phyloP scores from a whole-genome alignment of 306 rosid species.

The Corylus americana region DNA sequence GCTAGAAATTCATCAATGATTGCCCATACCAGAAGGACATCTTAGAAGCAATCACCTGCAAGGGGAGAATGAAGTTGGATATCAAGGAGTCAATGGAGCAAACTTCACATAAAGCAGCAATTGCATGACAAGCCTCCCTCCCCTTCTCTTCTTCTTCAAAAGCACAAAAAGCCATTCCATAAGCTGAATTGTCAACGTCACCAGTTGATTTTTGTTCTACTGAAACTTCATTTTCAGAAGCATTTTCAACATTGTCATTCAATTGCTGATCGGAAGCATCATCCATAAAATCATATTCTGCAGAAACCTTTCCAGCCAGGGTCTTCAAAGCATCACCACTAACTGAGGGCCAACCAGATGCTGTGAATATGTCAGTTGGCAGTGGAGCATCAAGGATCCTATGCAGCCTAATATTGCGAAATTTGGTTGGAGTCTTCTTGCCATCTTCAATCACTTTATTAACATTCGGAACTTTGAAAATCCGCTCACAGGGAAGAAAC shows the following conservation, averaged over 20 bases:
- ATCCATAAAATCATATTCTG: conserved; percentile 64
- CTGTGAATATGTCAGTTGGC: conserved; percentile 71
- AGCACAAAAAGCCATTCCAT: conserved; percentile 72
- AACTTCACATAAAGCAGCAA: conserved; percentile 94
- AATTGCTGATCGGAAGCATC: conserved; percentile 32
- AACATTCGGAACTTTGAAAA: conserved; percentile 71
- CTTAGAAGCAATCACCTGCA: conserved; percentile 61
- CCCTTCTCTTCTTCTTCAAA: conserved; percentile 63
- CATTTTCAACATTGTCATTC: conserved; percentile 36
- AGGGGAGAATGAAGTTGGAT: conserved; percentile 94
- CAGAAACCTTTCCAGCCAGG: conserved; percentile 83
- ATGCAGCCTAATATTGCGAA: conserved; percentile 52
- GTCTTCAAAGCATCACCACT: conserved; percentile 77
- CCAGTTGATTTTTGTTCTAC: conserved; percentile 20
- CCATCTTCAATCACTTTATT: conserved; percentile 77
- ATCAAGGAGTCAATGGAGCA: conserved; percentile 91
- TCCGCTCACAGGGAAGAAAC: conserved; percentile 62
- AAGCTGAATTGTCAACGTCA: conserved; percentile 48
- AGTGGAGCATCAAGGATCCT: conserved; percentile 42
- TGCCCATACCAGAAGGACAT: neutral
- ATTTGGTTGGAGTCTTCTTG: conserved; percentile 67
- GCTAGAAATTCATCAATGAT: neutral
- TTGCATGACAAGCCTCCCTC: conserved; percentile 93
- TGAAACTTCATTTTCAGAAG: conserved; percentile 40
- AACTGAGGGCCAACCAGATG: conserved; percentile 94